Evolutionary conservation across 2,329 filamentous ascomycete genomes (phyloP), one percentile per base, ranked within the genome.

Genomic region (Penicillium paneum): DNA sequence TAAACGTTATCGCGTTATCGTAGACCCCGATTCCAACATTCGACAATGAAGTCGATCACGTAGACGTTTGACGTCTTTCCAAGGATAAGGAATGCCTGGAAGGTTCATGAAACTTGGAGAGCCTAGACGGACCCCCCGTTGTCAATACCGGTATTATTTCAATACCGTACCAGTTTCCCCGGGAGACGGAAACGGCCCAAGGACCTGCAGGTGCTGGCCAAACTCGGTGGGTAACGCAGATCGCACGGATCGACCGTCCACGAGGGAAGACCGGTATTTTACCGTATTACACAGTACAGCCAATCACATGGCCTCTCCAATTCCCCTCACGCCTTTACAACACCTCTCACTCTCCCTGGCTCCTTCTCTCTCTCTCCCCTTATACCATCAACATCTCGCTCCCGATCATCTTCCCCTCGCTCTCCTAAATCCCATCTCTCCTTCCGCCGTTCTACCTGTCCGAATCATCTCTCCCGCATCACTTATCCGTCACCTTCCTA

Each of bases 71-170:
- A 56, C 53, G 59, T 48, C 55, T 50, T 50, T 43, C 58, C 50
- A 55, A 54, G 59, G 55, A 54, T 58, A 53, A 60, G 62, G 64
- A 65, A 65, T 64, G 64, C 60, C 61, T 66, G 54, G 64, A 66
- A 65, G 61, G 55, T 66, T 65, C 63, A 64, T 62, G 63, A 64
- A 63, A 51, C 52, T 61, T 39, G 52, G 44, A 51, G 57, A 53
- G 40, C 26, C 31, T 49, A 32, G 46, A 49, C 34, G 34, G 36
- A 28, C 13, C 17, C 3, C 13, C 17, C 3, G 17, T 58, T 57
- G 39, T 41, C 50, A 57, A 53, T 63, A 58, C 53, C 44, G 42
- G 39, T 49, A 54, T 39, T 34, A 12, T 31, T 52, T 55, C 41
- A 15, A 28, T 52, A 55, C 52, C 12, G 40, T 28, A 52, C 52